Evolutionary conservation across 208 protist species (phyloP).

Genomic region (Kentomonas sorsogonicus): DNA sequence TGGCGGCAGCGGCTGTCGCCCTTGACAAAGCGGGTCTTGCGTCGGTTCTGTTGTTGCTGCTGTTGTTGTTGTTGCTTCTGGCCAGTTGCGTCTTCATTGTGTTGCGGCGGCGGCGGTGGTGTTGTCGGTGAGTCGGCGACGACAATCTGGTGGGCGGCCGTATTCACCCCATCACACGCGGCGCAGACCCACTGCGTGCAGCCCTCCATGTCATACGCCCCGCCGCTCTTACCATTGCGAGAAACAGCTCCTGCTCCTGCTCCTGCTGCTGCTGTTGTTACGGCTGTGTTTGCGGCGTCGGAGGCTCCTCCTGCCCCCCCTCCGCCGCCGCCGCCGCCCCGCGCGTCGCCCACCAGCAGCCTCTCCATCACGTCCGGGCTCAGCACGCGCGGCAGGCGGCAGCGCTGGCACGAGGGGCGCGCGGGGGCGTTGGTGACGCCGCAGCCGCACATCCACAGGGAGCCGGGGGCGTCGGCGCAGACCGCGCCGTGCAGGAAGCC

Average conservation of each 20-base stretch:
- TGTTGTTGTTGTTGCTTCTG: neutral
- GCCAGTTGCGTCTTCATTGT: neutral
- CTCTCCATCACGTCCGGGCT: slow-evolving; percentile 13
- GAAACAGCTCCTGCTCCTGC: no score
- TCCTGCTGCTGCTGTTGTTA: no score
- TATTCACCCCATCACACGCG: slow-evolving; percentile 60
- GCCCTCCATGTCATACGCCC: slow-evolving; percentile 37
- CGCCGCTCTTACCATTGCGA: no score
- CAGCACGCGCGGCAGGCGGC: slow-evolving; percentile 48
- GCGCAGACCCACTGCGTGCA: slow-evolving; percentile 73
- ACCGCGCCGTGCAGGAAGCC: slow-evolving; percentile 43
- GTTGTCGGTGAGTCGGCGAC: no score
- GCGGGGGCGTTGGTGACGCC: slow-evolving; percentile 28
- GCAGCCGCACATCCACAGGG: slow-evolving; percentile 65
- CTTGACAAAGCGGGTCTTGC: slow-evolving; percentile 19
- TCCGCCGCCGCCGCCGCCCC: neutral
- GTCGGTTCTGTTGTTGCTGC: neutral
- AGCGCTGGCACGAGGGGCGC: slow-evolving; percentile 44
- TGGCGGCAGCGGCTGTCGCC: slow-evolving; percentile 31
- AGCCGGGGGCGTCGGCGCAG: slow-evolving; percentile 10
- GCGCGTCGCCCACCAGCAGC: slow-evolving; percentile 15
- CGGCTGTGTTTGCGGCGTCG: no score
- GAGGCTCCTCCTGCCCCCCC: no score
- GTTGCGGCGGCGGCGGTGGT: no score
- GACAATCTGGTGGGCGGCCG: slow-evolving; percentile 41